Evolutionary conservation across 257 asterid species (phyloP).

Genomic region (Pogostemon cablin): DNA sequence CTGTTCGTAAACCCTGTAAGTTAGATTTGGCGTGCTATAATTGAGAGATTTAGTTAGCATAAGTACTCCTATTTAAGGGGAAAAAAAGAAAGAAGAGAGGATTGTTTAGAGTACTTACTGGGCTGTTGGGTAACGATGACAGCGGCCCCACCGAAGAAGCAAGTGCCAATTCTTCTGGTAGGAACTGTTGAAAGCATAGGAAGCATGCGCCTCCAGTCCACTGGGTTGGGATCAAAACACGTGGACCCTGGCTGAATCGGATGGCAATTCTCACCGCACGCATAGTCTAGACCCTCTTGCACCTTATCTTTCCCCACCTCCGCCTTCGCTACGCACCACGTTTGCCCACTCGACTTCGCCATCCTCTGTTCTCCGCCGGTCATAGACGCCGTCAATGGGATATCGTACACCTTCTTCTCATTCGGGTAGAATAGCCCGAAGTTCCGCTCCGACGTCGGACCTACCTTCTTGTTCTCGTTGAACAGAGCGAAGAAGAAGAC

Average conservation of each 20-base stretch:
- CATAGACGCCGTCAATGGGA: conserved; percentile 60
- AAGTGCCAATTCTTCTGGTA: conserved; percentile 84
- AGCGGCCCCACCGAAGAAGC: conserved; percentile 89
- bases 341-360: conserved; percentile 58
- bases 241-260: conserved; percentile 93
- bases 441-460: conserved; percentile 91
- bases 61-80: too few relatives aligned
- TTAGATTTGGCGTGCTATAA: too few relatives aligned
- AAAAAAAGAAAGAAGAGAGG: not conserved
- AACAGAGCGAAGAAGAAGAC: conserved; percentile 81
- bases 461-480: conserved; percentile 83
- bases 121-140: conserved; percentile 69
- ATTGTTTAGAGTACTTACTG: conserved; percentile 49
- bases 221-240: conserved; percentile 89
- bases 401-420: conserved; percentile 65
- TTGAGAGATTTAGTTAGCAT: too few relatives aligned
- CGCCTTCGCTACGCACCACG: conserved; percentile 88
- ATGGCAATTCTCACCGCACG: conserved; percentile 93
- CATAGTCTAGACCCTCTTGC: conserved; percentile 83
- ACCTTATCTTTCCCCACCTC: conserved; percentile 61
- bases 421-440: conserved; percentile 88
- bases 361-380: conserved; percentile 47
- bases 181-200: conserved; percentile 87
- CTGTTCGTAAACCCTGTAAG: too few relatives aligned
- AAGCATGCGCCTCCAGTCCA: conserved; percentile 90